Evolutionary conservation across 2,329 filamentous ascomycete species (phyloP), one percentile per base, ranked within the genome.

Genomic region (Paracamarosporium sp.): DNA sequence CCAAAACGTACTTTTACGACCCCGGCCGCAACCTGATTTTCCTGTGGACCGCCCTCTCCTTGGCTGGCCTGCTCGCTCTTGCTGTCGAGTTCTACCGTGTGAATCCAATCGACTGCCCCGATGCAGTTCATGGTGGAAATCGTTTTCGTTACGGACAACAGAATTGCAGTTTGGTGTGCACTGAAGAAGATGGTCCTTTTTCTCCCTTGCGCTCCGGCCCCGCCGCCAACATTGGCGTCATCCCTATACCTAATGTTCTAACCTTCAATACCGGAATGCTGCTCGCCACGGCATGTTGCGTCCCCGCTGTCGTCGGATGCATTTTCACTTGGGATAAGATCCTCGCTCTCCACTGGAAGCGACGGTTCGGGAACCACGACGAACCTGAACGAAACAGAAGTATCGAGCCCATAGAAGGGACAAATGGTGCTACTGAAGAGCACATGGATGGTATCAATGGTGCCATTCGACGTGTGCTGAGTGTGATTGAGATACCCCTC

Each of bases 11-110:
- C 67, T 90, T 89, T 68, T 80, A 86, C 51, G 82, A 85, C 22
- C 85, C 85, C 0, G 87, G 87, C 2, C 80, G 88, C 33, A 89
- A 89, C 60, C 83, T 85, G 43, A 89, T 90, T 53, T 90, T 90
- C 63, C 31, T 88, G 0, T 90, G 88, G 88, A 87, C 86, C 0
- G 79, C 80, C 4, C 75, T 90, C 2, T 74, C 90, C 27, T 78
- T 90, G 12, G 81, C 84, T 24, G 88, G 87, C 0, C 73, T 89
- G 1, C 57, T 89, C 17, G 87, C 86, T 57, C 76, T 90, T 57
- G 84, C 85, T 0, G 81, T 90, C 27, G 87, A 90, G 60, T 90
- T 90, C 64, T 88, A 86, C 62, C 83, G 88, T 1, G 79, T 79
- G 15, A 68, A 79, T 2, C 66, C 84, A 0, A 72, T 69, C 0